These are phyloP conservation scores for Colletotrichum sidae DNA, from an alignment of 2,329 filamentous ascomycete genomes.

Conservation along the genomic window DNA sequence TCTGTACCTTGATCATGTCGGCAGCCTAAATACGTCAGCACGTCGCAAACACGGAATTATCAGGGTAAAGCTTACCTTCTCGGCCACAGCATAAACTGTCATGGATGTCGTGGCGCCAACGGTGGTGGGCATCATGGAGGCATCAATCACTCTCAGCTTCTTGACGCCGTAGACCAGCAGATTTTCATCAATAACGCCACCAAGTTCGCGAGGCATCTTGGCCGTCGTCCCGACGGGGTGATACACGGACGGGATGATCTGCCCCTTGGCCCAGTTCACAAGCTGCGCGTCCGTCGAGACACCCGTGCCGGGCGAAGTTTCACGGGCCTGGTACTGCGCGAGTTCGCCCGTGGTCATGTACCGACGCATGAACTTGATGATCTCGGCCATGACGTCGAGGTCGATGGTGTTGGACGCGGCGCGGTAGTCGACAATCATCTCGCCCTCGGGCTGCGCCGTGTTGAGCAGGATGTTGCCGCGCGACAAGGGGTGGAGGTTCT, in stretches of 20 bases:
- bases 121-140: conserved; percentile 39
- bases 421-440: conserved; percentile 44
- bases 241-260: conserved; percentile 42
- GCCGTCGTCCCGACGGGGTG: conserved; percentile 45
- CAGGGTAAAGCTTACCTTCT: conserved; percentile 33
- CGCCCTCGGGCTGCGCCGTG: conserved; percentile 38
- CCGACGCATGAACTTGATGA: conserved; percentile 42
- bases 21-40: conserved; percentile 31
- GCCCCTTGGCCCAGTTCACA: conserved; percentile 38
- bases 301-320: conserved; percentile 40
- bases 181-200: conserved; percentile 45
- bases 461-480: conserved; percentile 42
- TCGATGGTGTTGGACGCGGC: conserved; percentile 42
- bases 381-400: conserved; percentile 41
- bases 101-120: conserved; percentile 39
- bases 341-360: conserved; percentile 41
- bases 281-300: conserved; percentile 40
- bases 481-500: conserved; percentile 42
- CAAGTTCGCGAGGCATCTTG: conserved; percentile 44
- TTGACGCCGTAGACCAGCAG: conserved; percentile 45
- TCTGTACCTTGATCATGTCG: conserved; percentile 35
- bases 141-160: conserved; percentile 40
- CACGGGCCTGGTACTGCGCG: conserved; percentile 39
- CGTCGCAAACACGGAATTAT: neutral
- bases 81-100: conserved; percentile 39